A percentile compares a stretch with the other conserved stretches of the same genome.
Conservation (phyloP, 2,329 filamentous ascomycete genomes). For the Verruconis gallopava region DNA sequence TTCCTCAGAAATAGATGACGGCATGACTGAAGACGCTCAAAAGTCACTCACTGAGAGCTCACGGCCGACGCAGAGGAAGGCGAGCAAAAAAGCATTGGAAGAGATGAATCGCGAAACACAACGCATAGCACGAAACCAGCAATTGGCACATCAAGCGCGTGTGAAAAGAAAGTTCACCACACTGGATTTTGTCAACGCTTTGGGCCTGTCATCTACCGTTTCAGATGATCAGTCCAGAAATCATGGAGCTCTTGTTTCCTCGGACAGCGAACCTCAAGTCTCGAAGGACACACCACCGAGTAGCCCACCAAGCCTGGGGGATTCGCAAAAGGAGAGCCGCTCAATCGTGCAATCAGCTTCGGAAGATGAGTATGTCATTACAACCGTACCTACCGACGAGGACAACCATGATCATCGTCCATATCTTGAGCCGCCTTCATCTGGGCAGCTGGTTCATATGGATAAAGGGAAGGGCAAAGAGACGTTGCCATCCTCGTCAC, state of each 20-base stretch:
- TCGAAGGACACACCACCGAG: slow-evolving; percentile 30
- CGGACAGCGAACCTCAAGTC: slow-evolving; percentile 40
- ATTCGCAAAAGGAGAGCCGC: background rate
- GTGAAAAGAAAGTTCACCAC: slow-evolving; percentile 82
- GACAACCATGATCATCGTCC: slow-evolving; percentile 18
- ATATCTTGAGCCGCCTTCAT: slow-evolving; percentile 18
- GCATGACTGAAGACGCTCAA: slow-evolving; percentile 42
- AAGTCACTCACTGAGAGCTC: slow-evolving; percentile 49
- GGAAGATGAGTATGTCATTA: slow-evolving; percentile 3
- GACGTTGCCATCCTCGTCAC: slow-evolving; percentile 19
- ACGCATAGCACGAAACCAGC: slow-evolving; percentile 76
- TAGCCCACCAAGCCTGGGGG: slow-evolving; percentile 19
- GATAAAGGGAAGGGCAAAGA: slow-evolving; percentile 53
- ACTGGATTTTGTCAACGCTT: slow-evolving; percentile 47
- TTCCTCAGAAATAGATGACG: slow-evolving; percentile 17
- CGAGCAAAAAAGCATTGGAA: slow-evolving; percentile 86
- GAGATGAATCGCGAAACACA: slow-evolving; percentile 95
- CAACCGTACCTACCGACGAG: background rate
- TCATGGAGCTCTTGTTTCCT: slow-evolving; percentile 38
- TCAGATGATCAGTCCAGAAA: slow-evolving; percentile 12
- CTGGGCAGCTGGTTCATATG: slow-evolving; percentile 20
- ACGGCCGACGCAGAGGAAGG: slow-evolving; percentile 59
- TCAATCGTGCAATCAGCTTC: slow-evolving; percentile 4
- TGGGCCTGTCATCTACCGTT: slow-evolving; percentile 25
- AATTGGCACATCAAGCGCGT: slow-evolving; percentile 77